These are phyloP conservation scores for Teunomyces panamensis DNA, from an alignment of 805 yeast species.

Conservation along the genomic window DNA sequence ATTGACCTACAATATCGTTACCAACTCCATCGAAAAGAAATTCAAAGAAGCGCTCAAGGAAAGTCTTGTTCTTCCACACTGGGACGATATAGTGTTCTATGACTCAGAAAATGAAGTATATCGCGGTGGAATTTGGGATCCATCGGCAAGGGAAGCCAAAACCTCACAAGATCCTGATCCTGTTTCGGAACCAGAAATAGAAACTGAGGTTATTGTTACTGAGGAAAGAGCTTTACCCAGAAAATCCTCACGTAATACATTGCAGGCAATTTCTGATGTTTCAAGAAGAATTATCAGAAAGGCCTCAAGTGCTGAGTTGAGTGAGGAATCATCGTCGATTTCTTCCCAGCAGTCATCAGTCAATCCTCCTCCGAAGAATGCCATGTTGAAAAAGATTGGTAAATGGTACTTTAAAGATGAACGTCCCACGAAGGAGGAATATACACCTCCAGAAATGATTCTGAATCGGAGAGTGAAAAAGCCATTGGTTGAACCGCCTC, in stretches of 20 bases:
- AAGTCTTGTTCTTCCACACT: constrained; percentile 76
- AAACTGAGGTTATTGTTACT: not conserved
- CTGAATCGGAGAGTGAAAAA: constrained; percentile 43
- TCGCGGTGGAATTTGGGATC: constrained; percentile 94
- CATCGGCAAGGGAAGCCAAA: constrained; percentile 19
- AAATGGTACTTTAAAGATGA: constrained; percentile 64
- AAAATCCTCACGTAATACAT: not conserved
- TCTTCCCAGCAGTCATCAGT: not conserved
- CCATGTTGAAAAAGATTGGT: constrained; percentile 56
- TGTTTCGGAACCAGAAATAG: constrained; percentile 1
- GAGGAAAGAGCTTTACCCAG: not conserved
- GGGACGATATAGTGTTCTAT: constrained; percentile 83
- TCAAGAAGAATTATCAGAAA: constrained; percentile 17
- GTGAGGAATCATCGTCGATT: not conserved
- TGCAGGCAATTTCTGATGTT: constrained; percentile 19
- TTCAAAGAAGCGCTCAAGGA: constrained; percentile 77
- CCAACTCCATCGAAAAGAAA: constrained; percentile 73
- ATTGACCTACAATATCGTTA: constrained; percentile 72
- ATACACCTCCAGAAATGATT: constrained; percentile 67
- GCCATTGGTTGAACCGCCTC: not conserved
- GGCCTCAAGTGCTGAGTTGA: not conserved
- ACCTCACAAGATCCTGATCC: not conserved
- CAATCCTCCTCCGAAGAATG: constrained; percentile 12
- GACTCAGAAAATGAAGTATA: constrained; percentile 65
- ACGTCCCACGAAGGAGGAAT: constrained; percentile 15